Evolutionary conservation across 441 rosid genomes (phyloP).

Genomic region (Aleurites moluccanus): DNA sequence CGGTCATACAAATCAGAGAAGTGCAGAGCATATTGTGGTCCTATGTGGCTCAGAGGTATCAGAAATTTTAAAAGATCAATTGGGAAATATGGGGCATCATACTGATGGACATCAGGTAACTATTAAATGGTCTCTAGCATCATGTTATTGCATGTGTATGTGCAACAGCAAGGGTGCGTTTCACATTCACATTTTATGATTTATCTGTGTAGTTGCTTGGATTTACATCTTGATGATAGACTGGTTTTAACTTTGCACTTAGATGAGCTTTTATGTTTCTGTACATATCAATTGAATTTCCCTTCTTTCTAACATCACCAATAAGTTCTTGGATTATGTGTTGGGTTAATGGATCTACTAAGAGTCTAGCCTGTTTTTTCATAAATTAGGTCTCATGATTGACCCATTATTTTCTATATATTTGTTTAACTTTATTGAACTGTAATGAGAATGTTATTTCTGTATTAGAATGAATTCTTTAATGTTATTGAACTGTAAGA

Average conservation of each 20-base stretch:
- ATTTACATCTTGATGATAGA: background rate
- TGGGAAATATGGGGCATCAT: slow-evolving; percentile 20
- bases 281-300: background rate
- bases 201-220: background rate
- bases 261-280: background rate
- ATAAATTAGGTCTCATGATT: background rate
- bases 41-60: slow-evolving; percentile 18
- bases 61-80: slow-evolving; percentile 23
- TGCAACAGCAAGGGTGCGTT: background rate
- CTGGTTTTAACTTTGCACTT: background rate
- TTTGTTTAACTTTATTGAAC: background rate
- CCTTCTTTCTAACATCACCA: background rate
- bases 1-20: slow-evolving; percentile 15
- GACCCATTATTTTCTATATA: background rate
- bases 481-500: background rate
- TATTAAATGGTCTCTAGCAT: background rate
- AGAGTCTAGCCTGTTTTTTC: background rate
- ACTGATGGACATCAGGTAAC: slow-evolving; percentile 30
- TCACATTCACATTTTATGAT: background rate
- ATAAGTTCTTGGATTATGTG: background rate
- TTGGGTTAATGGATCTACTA: background rate
- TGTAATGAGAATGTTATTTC: background rate
- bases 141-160: background rate
- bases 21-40: slow-evolving; percentile 10
- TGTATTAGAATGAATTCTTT: background rate